Evolutionary conservation across 331 rosid genomes (phyloP).

Genomic region (Cydonia oblonga): DNA sequence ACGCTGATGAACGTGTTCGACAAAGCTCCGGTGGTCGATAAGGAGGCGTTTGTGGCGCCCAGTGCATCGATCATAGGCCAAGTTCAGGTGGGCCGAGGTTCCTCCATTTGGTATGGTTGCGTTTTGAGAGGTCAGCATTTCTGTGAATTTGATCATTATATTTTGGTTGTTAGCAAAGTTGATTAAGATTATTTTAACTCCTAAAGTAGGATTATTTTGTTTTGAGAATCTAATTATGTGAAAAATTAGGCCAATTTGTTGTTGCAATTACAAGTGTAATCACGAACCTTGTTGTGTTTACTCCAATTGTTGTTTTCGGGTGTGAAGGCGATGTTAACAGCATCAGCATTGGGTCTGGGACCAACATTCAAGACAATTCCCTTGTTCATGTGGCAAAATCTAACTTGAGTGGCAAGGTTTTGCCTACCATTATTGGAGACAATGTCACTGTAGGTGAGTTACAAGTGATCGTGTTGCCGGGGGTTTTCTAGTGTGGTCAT

Average conservation of each 20-base stretch:
- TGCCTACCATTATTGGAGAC: conserved; percentile 60
- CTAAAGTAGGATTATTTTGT: background rate
- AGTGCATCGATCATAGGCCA: conserved; percentile 84
- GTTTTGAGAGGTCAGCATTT: conserved; percentile 74
- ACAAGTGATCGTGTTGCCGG: conserved; percentile 7
- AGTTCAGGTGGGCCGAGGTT: conserved; percentile 70
- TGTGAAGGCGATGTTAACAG: conserved; percentile 45
- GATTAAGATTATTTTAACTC: background rate
- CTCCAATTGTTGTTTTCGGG: conserved; percentile 11
- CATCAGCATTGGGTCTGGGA: conserved; percentile 65
- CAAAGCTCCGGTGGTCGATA: conserved; percentile 76
- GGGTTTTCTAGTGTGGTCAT: background rate
- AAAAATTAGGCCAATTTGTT: background rate
- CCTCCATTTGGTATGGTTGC: conserved; percentile 95
- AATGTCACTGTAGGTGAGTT: conserved; percentile 91
- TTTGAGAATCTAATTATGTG: background rate
- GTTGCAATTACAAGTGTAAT: background rate
- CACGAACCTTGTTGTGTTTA: background rate
- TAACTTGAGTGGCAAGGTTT: conserved; percentile 81
- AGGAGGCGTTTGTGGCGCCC: conserved; percentile 85
- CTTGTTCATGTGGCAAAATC: conserved; percentile 89
- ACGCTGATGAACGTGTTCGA: conserved; percentile 86
- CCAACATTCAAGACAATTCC: conserved; percentile 90
- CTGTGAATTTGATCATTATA: background rate
- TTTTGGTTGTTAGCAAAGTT: background rate